phyloP scores from a whole-genome alignment of 2,329 filamentous ascomycete genomes.

The Colletotrichum eleusines region DNA sequence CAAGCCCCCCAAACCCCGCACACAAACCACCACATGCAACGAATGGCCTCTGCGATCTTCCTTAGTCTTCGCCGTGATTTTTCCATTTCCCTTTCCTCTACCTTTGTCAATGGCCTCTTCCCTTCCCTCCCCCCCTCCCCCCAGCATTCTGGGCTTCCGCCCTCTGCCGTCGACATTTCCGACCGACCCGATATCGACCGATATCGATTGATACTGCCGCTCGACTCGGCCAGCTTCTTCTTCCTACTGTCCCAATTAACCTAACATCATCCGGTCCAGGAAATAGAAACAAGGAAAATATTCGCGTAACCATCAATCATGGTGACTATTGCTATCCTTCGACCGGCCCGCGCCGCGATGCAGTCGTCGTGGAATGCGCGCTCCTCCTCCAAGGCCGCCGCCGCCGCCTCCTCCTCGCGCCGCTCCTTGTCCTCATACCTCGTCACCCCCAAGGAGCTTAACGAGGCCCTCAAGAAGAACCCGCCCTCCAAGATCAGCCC shows the following conservation, averaged over 20 bases:
- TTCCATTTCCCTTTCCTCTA: conserved; percentile 10
- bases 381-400: conserved; percentile 50
- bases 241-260: conserved; percentile 7
- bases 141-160: conserved; percentile 32
- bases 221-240: conserved; percentile 10
- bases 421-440: conserved; percentile 83
- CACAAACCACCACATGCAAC: conserved; percentile 37
- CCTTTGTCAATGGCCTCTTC: conserved; percentile 4
- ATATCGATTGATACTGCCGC: conserved; percentile 31
- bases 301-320: conserved; percentile 49
- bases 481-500: conserved; percentile 83
- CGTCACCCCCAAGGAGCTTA: conserved; percentile 85
- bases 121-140: neutral
- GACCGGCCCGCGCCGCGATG: conserved; percentile 53
- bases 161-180: conserved; percentile 28
- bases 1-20: conserved; percentile 27
- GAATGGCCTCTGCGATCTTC: conserved; percentile 26
- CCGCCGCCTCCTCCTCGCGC: conserved; percentile 48
- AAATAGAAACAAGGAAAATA: neutral
- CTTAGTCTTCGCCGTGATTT: conserved; percentile 31
- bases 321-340: conserved; percentile 58
- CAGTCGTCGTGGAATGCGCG: conserved; percentile 54
- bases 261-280: conserved; percentile 17
- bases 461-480: conserved; percentile 85
- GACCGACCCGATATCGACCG: conserved; percentile 18